Evolutionary conservation across 2,329 filamentous ascomycete genomes (phyloP).

Genomic region (Fusarium fujikuroi): DNA sequence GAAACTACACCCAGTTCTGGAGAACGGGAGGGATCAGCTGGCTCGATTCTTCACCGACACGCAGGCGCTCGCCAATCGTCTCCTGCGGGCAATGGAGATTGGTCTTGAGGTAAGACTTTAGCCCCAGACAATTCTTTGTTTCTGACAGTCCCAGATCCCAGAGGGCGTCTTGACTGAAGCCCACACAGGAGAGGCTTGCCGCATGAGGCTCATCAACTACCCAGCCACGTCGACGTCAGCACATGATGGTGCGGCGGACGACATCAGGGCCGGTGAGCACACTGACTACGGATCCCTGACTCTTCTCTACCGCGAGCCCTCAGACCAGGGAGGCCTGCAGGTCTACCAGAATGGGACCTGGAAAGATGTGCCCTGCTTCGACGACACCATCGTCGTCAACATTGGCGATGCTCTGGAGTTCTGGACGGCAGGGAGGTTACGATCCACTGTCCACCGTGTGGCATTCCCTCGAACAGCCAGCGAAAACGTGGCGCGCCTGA

Average conservation of each 20-base stretch:
- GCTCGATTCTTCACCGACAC: not conserved
- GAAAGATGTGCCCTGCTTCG: not conserved
- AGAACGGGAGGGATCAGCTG: not conserved
- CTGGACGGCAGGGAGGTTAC: not conserved
- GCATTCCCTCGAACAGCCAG: not conserved
- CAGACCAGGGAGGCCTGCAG: not conserved
- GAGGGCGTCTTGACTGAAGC: not conserved
- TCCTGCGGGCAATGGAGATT: not conserved
- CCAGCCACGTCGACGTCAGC: not conserved
- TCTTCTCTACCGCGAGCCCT: not conserved
- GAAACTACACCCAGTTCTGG: not conserved
- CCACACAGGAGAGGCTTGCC: not conserved
- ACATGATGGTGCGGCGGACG: not conserved
- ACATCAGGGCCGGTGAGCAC: not conserved
- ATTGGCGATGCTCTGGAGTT: not conserved
- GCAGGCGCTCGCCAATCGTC: not conserved
- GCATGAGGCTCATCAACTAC: not conserved
- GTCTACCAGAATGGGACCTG: not conserved
- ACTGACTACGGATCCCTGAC: not conserved
- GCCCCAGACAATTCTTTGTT: rapidly evolving
- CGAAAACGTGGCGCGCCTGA: not conserved
- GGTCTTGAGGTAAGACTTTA: not conserved
- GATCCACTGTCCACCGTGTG: not conserved
- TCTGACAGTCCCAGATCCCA: not conserved
- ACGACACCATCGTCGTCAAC: not conserved